Conservation (phyloP, 495 filamentous ascomycete species). For the Trichoderma parareesei region DNA sequence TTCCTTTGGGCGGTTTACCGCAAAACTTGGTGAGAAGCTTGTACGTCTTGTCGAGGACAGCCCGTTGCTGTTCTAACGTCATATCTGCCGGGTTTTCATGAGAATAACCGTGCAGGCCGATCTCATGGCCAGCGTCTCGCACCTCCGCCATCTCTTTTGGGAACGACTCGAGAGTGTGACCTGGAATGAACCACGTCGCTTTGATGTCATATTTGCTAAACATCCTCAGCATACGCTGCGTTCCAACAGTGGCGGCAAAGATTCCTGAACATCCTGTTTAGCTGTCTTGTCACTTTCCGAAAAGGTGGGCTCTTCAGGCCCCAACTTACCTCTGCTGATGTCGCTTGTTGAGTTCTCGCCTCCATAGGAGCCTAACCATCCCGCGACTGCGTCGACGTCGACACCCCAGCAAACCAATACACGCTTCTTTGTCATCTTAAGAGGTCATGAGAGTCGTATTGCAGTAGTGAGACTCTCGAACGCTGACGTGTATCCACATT, state of each 20-base stretch:
- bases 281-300: conserved; percentile 17
- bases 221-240: conserved; percentile 61
- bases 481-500: too few relatives aligned
- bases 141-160: conserved; percentile 67
- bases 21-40: conserved; percentile 64
- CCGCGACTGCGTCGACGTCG: conserved; percentile 41
- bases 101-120: conserved; percentile 66
- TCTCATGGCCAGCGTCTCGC: conserved; percentile 70
- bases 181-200: conserved; percentile 77
- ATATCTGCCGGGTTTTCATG: conserved; percentile 71
- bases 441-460: too few relatives aligned
- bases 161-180: conserved; percentile 70
- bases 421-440: conserved; percentile 48
- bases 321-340: conserved; percentile 35
- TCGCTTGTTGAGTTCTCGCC: conserved; percentile 42
- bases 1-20: conserved; percentile 64
- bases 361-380: conserved; percentile 31
- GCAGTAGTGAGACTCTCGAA: too few relatives aligned
- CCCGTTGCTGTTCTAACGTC: conserved; percentile 65
- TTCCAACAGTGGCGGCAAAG: conserved; percentile 60
- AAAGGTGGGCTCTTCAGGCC: not conserved
- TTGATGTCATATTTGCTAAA: conserved; percentile 77
- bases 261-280: conserved; percentile 18
- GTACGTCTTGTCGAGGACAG: conserved; percentile 70
- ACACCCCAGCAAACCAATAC: conserved; percentile 35